Conservation (phyloP, 441 rosid genomes). For the Raphanus hybrid region DNA sequence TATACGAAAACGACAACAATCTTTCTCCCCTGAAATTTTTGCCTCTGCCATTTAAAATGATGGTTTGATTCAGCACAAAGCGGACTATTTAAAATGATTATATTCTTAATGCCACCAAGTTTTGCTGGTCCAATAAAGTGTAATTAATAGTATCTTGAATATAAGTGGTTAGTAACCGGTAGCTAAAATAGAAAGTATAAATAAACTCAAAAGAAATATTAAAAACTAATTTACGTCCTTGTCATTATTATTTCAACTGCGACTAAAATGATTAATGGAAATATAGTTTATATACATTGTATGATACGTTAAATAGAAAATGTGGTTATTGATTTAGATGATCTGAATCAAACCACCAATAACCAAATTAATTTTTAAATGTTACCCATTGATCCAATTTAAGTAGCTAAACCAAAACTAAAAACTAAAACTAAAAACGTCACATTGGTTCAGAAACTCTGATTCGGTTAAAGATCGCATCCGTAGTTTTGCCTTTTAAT, state of each 20-base stretch:
- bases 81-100: conserved; percentile 11
- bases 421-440: too few relatives aligned
- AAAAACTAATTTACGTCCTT: neutral
- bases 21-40: conserved; percentile 10
- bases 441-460: too few relatives aligned
- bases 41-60: neutral
- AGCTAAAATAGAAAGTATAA: neutral
- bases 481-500: neutral
- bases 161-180: neutral
- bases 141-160: neutral
- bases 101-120: neutral
- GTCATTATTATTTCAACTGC: neutral
- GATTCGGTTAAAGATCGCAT: neutral
- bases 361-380: too few relatives aligned
- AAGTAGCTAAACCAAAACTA: too few relatives aligned
- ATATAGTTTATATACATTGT: neutral
- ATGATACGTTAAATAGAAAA: neutral
- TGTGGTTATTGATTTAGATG: too few relatives aligned
- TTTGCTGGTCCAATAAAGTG: conserved; percentile 6
- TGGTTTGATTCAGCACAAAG: conserved; percentile 23
- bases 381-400: too few relatives aligned
- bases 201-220: neutral
- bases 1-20: conserved; percentile 27
- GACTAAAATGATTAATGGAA: neutral
- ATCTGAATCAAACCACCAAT: too few relatives aligned